Base-by-base conservation (phyloP, 176 grass and related monocot genomes). In the Zoysia pacifica region DNA sequence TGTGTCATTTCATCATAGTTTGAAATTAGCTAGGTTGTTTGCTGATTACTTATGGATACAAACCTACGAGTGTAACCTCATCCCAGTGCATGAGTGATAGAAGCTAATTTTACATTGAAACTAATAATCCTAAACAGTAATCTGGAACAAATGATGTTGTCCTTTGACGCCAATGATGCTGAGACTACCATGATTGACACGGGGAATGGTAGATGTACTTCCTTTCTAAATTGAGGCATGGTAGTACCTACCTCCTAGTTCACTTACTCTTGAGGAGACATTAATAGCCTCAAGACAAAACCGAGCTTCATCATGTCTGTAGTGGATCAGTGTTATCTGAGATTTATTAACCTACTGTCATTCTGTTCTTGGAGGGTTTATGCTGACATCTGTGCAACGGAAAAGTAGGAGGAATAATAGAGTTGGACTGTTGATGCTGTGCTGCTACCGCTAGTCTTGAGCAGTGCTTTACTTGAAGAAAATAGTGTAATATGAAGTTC, bases 401-500 rank as follows among this genome's bases (percentile, higher is more conserved):
- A 70, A 78, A n/a, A 48, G 73, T 52, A 38, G 70, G 11, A 5
- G 40, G 39, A 41, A 6, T 75, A 82, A 44, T 78, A 12, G 54
- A 70, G 50, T 54, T 85, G 12, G 19, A 46, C 37, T 65, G 55
- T 7, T 41, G 46, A 73, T 82, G 19, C 51, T 42, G 36, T 67
- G 20, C 8, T 65, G 6, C 62, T 68, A 67, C 28, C 28, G 28
- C 28, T 68, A 67, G 38, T 52, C 40, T 56, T 67, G 48, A 0
- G 6, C 4, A 28, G 16, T 83, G 63, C 70, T 66, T 45, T 28
- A 67, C 20, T 75, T 75, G 15, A 75, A 83, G 12, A 54, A 42
- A 6, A 9, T 68, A 69, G 11, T 60, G 11, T 3, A 12, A 18
- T 70, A 50, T 5, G 0, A 52, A 45, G 46, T 78, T 13, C 5